These are phyloP conservation scores for Phlebopus sp. DNA, from an alignment of 1,284 basidiomycete genomes.

Conservation along the genomic window DNA sequence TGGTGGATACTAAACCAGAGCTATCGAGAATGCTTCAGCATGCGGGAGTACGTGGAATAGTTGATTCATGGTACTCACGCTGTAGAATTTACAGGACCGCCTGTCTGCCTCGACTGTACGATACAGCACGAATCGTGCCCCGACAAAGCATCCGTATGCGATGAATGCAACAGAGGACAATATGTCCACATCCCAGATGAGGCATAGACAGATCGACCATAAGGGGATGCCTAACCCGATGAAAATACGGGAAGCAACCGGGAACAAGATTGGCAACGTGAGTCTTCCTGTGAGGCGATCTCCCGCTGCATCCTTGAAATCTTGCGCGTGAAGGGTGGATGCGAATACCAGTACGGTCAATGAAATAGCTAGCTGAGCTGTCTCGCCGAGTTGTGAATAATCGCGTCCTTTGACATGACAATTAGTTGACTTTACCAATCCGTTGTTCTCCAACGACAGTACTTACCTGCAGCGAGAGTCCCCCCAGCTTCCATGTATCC, in stretches of 20 bases:
- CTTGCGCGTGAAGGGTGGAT: slow-evolving; percentile 41
- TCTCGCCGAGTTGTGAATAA: slow-evolving; percentile 18
- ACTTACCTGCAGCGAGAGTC: slow-evolving; percentile 36
- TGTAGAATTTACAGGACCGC: slow-evolving; percentile 33
- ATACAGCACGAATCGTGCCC: slow-evolving; percentile 26
- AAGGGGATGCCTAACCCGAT: slow-evolving; percentile 23
- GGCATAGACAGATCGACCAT: slow-evolving; percentile 23
- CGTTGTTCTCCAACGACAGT: not conserved
- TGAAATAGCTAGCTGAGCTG: slow-evolving; percentile 24
- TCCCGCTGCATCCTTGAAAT: slow-evolving; percentile 39
- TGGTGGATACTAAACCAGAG: slow-evolving; percentile 33
- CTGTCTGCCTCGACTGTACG: slow-evolving; percentile 26
- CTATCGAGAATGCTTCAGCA: slow-evolving; percentile 12
- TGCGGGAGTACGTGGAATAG: no score
- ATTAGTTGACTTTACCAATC: not conserved
- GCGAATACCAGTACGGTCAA: slow-evolving; percentile 28
- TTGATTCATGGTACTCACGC: slow-evolving; percentile 23
- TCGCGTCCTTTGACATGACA: slow-evolving; percentile 11
- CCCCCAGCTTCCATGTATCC: slow-evolving; percentile 38
- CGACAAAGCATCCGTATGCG: slow-evolving; percentile 26
- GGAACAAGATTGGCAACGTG: slow-evolving; percentile 37
- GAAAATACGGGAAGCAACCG: slow-evolving; percentile 25
- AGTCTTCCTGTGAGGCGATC: slow-evolving; percentile 32
- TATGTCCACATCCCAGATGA: slow-evolving; percentile 27
- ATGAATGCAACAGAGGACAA: slow-evolving; percentile 23